Evolutionary conservation across 2,329 filamentous ascomycete genomes (phyloP), one percentile per base, ranked within the genome.

Genomic region (Ophiostoma quercus): DNA sequence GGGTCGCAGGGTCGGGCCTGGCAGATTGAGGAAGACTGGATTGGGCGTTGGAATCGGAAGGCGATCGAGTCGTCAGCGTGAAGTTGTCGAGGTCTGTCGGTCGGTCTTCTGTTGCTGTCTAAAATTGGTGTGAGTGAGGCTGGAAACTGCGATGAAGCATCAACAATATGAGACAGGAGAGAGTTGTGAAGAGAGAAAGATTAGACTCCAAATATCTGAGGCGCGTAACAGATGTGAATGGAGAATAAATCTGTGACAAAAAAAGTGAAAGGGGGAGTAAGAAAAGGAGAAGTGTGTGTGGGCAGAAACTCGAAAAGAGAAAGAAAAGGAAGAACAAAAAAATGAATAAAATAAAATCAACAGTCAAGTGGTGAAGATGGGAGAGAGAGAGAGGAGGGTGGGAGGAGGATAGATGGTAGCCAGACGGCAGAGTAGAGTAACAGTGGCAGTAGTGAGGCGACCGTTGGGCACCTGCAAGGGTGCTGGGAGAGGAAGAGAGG

Each of bases 391-490:
- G 43, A 51, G 16, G 11, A 57, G 51, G 39, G 29, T 34, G 41
- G 32, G 39, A 67, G 25, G 34, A 51, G 39, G 67, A n/a, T 34
- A 51, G 16, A 51, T 51, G 47, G 47, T 51, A 51, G 16, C n/a
- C 47, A 51, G 14, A 51, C 43, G 43, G 43, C 43, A 51, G 25
- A 25, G 25, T 34, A 34, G 25, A 7, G 32, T n/a, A 63, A 32
- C 16, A 63, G 60, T 29, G 37, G 29, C 62, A 54, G 37, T n/a
- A 47, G 16, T 47, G 16, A 12, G 63, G 67, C 66, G 60, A 43
- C 70, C 66, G 68, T 71, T 69, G 68, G 65, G 70, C 63, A 68
- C 39, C 66, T 70, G 34, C 69, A 70, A 66, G 67, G 69, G 69
- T 71, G 57, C 66, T 16, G 37, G 2, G 62, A 63, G 51, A 32